Percentiles rank a stretch among this genome's conserved stretches.
These are phyloP conservation scores for Nitzschia sp. DNA, from an alignment of 108 stramenopile genomes.

Conservation along the genomic window DNA sequence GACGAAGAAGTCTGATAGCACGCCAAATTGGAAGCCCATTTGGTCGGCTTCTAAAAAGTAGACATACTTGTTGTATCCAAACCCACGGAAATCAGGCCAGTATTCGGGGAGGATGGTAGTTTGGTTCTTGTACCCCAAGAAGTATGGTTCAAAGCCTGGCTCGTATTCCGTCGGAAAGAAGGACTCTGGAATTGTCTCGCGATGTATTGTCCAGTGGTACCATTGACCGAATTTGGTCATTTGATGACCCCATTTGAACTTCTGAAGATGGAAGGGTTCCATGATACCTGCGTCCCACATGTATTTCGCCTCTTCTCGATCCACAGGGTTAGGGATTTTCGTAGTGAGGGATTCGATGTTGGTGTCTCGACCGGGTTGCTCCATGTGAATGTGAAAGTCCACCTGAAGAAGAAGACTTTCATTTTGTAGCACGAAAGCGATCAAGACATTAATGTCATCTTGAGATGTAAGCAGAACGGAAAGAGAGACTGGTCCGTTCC, in stretches of 20 bases:
- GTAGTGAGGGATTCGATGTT: background rate
- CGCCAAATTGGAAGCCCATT: slow-evolving; percentile 26
- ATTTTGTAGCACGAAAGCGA: background rate
- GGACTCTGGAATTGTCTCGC: background rate
- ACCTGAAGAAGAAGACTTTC: background rate
- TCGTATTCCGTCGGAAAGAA: slow-evolving; percentile 14
- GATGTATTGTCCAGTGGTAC: slow-evolving; percentile 5
- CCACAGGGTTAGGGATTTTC: background rate
- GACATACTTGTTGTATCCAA: slow-evolving; percentile 24
- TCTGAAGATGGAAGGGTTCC: slow-evolving; percentile 17
- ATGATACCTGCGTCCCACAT: slow-evolving; percentile 13
- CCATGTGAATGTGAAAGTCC: slow-evolving; percentile 12
- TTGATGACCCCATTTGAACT: slow-evolving; percentile 14
- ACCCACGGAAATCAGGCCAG: slow-evolving; percentile 26
- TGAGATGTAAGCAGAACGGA: background rate
- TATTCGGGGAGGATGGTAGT: slow-evolving; percentile 14
- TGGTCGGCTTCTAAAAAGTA: slow-evolving; percentile 20
- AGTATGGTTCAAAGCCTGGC: slow-evolving; percentile 28
- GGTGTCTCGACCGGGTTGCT: background rate
- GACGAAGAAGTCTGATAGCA: slow-evolving; percentile 24
- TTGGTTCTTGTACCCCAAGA: slow-evolving; percentile 13
- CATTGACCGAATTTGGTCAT: slow-evolving; percentile 21
- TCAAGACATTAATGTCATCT: background rate
- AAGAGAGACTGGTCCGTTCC: slow-evolving; percentile 7
- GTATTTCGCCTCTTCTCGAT: slow-evolving; percentile 4